Evolutionary conservation across 805 yeast species (phyloP), one percentile per base, ranked within the genome.

Genomic region (Zygosaccharomyces kombuchaensis): DNA sequence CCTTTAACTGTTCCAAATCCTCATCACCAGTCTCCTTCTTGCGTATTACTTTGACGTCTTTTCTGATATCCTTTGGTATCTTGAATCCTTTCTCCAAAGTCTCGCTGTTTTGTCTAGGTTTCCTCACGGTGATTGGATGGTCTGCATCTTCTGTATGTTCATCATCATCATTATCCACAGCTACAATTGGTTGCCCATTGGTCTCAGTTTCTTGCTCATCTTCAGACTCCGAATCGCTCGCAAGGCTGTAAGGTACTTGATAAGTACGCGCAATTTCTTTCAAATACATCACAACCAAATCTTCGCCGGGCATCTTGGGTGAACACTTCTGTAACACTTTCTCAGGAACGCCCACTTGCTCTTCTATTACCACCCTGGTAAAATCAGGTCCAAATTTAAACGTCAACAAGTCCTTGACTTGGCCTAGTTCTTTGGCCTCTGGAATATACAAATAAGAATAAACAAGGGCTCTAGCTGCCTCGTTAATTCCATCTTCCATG

Each of bases 191-290:
- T 36, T 57, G 67, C 2, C 60, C 62, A 3, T 58, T 52, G 53
- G 40, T 55, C 59, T n/a, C 56, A 64, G 13, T 36, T 2, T 46
- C 55, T 3, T 52, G 65, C 3, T 56, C 57, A 2, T 47, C 63
- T 2, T 52, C 60, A 9, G 58, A 65, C 6, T 58, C 64, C n/a
- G 34, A 34, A 27, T 55, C 56, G 13, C 41, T 42, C 13, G 80
- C 61, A 10, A 80, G 82, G 26, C 87, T 80, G 56, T 80, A 89
- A 1, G 88, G 84, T 0, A 82, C 93, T 17, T 75, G 74, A 58
- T 89, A 88, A 0, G 95, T 85, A 42, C 72, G 72, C 1, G 96
- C 95, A 50, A 88, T 88, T 58, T 88, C 96, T 44, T 76, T 70
- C 50, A 89, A 69, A 57, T 89, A 89, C 48, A 85, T 64, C 12